Evolutionary conservation across 768 basidiomycete genomes (phyloP), one percentile per base, ranked within the genome.

Genomic region (Xerocomus spinulosus): DNA sequence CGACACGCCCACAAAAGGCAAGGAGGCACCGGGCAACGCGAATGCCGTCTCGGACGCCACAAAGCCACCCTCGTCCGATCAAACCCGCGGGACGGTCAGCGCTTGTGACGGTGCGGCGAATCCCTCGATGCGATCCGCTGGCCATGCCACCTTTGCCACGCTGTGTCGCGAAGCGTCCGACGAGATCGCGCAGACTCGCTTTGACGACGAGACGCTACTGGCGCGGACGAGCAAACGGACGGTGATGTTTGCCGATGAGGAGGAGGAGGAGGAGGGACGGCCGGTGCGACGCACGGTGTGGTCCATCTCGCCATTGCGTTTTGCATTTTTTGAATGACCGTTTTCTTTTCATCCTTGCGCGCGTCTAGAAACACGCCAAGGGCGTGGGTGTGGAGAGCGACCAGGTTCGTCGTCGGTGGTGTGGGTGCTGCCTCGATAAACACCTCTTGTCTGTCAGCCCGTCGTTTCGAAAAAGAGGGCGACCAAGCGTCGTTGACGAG

Each of bases 241-340:
- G 4, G 56, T 50, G 33, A 40, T 52, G 51, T 55, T 60, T 46
- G 38, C 58, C 46, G 60, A 60, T 35, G 51, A 57, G 7, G 46
- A 42, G 43, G 58, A 62, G 30, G 50, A 48, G 13, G 67, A 52
- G 30, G 33, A 53, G 13, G 46, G 42, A 42, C 61, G 65, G 17
- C 67, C 67, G 17, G 35, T 55, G 34, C 63, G 65, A 44, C 58
- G 65, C 48, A 50, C 42, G 56, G 65, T 67, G 39, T 51, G 50
- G 37, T 26, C 20, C n/a, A 20, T 46, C 24, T 30, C 20, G n/a
- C n/a, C n/a, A n/a, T n/a, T n/a, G n/a, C n/a, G n/a, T n/a, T n/a
- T n/a, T n/a, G n/a, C n/a, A n/a, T n/a, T n/a, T n/a, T n/a, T n/a
- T n/a, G n/a, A n/a, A n/a, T n/a, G n/a, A n/a, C n/a, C n/a, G n/a